Conservation (phyloP, 805 yeast species). For the Yarrowia hollandica region DNA sequence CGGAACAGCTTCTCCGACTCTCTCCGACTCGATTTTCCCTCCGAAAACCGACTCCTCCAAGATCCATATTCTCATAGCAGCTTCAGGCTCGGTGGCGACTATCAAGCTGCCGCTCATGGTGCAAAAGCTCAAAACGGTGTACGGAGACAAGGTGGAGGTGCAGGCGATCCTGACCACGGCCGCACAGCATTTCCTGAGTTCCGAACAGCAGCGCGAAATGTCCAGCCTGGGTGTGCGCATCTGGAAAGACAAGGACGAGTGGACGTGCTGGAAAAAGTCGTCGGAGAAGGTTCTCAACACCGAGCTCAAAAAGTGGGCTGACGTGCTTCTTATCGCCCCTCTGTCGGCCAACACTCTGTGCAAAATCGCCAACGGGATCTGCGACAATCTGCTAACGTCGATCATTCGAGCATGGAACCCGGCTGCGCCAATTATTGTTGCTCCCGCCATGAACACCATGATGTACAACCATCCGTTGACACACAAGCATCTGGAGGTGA, state of each 20-base stretch:
- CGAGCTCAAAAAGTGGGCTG: slow-evolving; percentile 95
- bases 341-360: slow-evolving; percentile 90
- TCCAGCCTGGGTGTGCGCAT: slow-evolving; percentile 54
- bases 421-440: slow-evolving; percentile 79
- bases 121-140: slow-evolving; percentile 78
- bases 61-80: slow-evolving; percentile 84
- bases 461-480: slow-evolving; percentile 89
- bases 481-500: slow-evolving; percentile 70
- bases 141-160: slow-evolving; percentile 74
- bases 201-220: neutral
- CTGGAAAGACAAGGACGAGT: slow-evolving; percentile 93
- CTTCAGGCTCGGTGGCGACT: slow-evolving; percentile 96
- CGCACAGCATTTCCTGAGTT: slow-evolving; percentile 38
- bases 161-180: slow-evolving; percentile 73
- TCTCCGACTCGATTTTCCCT: neutral
- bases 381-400: slow-evolving; percentile 87
- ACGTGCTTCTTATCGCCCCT: slow-evolving; percentile 87
- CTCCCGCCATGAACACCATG: slow-evolving; percentile 95
- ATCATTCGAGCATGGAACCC: slow-evolving; percentile 96
- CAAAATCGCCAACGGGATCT: slow-evolving; percentile 84
- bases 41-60: slow-evolving; percentile 43
- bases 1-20: neutral
- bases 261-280: slow-evolving; percentile 48
- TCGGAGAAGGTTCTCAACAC: slow-evolving; percentile 91
- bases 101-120: slow-evolving; percentile 88